Evolutionary conservation across 139 green algal genomes (phyloP).

Genomic region (Astrephomene gubernaculifera): DNA sequence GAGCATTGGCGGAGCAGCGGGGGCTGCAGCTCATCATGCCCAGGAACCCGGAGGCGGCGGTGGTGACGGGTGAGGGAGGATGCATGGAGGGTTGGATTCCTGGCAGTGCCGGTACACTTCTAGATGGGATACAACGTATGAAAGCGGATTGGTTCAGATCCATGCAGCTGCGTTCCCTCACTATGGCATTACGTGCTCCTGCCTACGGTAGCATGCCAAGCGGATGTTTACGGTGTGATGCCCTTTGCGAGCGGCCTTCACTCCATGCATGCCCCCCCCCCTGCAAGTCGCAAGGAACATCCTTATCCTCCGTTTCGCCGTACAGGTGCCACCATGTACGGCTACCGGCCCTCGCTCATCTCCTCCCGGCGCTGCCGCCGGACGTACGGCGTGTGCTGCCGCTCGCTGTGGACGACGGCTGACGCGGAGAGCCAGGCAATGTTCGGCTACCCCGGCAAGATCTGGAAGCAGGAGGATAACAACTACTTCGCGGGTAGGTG

Average conservation of each 20-base stretch:
- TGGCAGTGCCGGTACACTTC: too few relatives aligned
- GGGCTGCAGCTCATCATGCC: neutral
- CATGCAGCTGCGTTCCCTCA: too few relatives aligned
- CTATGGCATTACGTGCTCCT: too few relatives aligned
- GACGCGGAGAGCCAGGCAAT: neutral
- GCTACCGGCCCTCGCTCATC: neutral
- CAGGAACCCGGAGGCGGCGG: neutral
- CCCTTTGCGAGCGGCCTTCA: too few relatives aligned
- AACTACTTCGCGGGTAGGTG: neutral
- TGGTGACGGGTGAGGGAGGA: constrained; percentile 15
- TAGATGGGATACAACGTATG: too few relatives aligned
- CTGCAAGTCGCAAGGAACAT: too few relatives aligned
- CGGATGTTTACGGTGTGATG: too few relatives aligned
- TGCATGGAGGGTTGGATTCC: too few relatives aligned
- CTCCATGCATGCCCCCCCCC: too few relatives aligned
- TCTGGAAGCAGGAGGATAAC: neutral
- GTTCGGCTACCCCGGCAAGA: neutral
- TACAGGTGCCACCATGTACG: constrained; percentile 15
- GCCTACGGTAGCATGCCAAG: too few relatives aligned
- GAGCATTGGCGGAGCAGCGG: constrained; percentile 6
- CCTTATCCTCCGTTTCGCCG: neutral
- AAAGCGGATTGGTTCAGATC: too few relatives aligned
- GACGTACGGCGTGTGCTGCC: constrained; percentile 11
- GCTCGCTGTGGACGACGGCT: neutral
- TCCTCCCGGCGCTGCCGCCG: constrained; percentile 1